These are phyloP conservation scores for Ophiocordyceps sinensis DNA, from an alignment of 2,329 filamentous ascomycete species.

Conservation along the genomic window DNA sequence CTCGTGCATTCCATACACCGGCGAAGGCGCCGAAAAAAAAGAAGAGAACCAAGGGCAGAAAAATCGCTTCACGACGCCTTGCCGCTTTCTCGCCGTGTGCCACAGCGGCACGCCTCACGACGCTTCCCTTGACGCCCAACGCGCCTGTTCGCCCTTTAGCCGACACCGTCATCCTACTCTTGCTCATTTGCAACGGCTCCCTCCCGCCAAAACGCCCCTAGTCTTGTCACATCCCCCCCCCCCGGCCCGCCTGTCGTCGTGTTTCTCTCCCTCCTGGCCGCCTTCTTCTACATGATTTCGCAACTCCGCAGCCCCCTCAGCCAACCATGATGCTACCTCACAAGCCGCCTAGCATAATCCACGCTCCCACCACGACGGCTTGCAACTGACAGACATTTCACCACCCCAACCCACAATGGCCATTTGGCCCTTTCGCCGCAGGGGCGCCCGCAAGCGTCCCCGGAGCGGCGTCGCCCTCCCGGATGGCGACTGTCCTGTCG, in stretches of 20 bases:
- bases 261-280: not conserved
- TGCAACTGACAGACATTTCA: not conserved
- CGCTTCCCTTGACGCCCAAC: not conserved
- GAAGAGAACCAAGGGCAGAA: not conserved
- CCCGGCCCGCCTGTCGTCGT: not conserved
- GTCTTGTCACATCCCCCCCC: not conserved
- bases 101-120: not conserved
- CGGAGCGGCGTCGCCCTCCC: constrained; percentile 38
- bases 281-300: not conserved
- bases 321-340: constrained; percentile 2
- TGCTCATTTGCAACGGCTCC: not conserved
- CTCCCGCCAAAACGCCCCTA: not conserved
- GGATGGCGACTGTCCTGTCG: constrained; percentile 31
- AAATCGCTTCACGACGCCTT: constrained; percentile 1
- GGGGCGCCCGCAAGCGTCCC: constrained; percentile 49
- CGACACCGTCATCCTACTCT: not conserved
- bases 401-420: constrained; percentile 40
- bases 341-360: constrained; percentile 1
- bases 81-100: not conserved
- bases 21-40: not conserved
- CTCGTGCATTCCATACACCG: not conserved
- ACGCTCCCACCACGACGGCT: not conserved
- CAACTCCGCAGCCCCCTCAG: not conserved
- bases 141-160: not conserved
- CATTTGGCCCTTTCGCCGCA: constrained; percentile 72